Conservation (phyloP, 805 yeast species). For the Wickerhamiella alocasiicola region DNA sequence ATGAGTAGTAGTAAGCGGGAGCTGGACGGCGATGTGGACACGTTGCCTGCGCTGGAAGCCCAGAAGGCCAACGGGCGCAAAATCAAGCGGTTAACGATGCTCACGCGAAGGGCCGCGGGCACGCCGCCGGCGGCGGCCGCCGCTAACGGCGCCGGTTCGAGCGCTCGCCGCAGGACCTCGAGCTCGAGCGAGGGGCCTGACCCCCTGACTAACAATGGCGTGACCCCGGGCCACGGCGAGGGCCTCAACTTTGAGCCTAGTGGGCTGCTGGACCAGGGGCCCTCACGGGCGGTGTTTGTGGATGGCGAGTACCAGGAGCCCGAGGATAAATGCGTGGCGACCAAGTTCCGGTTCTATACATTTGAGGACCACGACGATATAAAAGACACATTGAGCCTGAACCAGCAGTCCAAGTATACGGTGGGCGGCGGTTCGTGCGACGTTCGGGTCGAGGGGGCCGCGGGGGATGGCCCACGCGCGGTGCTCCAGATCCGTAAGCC, state of each 20-base stretch:
- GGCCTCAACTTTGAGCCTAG: slow-evolving; percentile 1
- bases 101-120: too few relatives aligned
- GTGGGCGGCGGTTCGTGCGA: slow-evolving; percentile 9
- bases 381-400: slow-evolving; percentile 9
- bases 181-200: too few relatives aligned
- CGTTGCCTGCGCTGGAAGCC: background rate
- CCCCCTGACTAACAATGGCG: background rate
- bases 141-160: too few relatives aligned
- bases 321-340: background rate
- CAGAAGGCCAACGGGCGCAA: background rate
- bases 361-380: slow-evolving; percentile 15
- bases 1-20: background rate
- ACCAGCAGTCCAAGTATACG: slow-evolving; percentile 2
- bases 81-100: slow-evolving; percentile 1
- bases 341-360: slow-evolving; percentile 10
- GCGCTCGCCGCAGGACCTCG: too few relatives aligned
- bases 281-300: background rate
- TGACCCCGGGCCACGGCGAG: background rate
- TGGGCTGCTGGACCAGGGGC: slow-evolving; percentile 4
- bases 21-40: background rate
- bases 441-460: background rate
- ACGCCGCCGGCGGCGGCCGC: too few relatives aligned
- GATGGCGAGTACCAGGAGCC: slow-evolving; percentile 4
- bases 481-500: slow-evolving; percentile 31
- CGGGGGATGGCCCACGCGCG: slow-evolving; percentile 34